phyloP scores from a whole-genome alignment of 768 basidiomycete genomes.

The Podaxis carcinomalis region DNA sequence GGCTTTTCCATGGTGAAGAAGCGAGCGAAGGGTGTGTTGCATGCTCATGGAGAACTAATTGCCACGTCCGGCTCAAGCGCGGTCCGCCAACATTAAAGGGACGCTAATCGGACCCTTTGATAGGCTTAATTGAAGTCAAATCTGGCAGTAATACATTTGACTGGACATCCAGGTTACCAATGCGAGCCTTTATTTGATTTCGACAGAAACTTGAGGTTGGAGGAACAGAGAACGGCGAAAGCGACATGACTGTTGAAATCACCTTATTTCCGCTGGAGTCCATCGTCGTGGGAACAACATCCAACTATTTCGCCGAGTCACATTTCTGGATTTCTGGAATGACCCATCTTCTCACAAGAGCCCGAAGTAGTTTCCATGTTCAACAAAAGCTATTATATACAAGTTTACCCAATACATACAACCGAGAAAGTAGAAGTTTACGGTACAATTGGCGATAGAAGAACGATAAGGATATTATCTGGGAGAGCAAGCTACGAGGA shows the following conservation, averaged over 20 bases:
- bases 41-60: neutral
- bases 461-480: neutral
- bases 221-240: no score
- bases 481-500: neutral
- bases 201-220: neutral
- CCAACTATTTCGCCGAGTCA: no score
- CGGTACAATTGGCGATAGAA: neutral
- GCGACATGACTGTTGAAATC: neutral
- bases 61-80: constrained; percentile 8
- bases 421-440: neutral
- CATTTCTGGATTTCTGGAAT: neutral
- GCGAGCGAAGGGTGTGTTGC: constrained; percentile 5
- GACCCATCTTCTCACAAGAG: neutral
- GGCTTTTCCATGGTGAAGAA: constrained; percentile 9
- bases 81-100: constrained; percentile 1
- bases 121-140: neutral
- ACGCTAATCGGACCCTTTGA: neutral
- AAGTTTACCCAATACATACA: neutral
- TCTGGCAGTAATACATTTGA: neutral
- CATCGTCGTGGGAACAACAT: neutral
- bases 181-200: neutral
- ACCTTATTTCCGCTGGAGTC: neutral
- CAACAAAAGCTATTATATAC: neutral
- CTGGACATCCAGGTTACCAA: neutral
- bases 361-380: neutral